phyloP scores from a whole-genome alignment of 164 flowering plant genomes.

The Aristolochia californica region DNA sequence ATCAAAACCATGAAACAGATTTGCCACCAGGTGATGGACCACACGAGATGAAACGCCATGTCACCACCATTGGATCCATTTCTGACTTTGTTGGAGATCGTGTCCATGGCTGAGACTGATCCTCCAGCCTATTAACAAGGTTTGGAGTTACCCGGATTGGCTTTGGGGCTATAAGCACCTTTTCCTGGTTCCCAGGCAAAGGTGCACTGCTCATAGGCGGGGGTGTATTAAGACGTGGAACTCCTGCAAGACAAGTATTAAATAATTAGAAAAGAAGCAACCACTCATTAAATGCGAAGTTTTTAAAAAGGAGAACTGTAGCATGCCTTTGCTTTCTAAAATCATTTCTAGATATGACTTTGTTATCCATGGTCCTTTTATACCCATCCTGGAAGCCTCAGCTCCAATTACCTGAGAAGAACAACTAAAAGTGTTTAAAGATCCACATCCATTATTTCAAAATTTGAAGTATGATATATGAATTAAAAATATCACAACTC shows the following conservation, averaged over 20 bases:
- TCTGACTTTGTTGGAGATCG: constrained; percentile 94
- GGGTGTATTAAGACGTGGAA: constrained; percentile 93
- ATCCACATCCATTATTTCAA: neutral
- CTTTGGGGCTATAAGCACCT: constrained; percentile 51
- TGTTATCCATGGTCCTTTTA: constrained; percentile 91
- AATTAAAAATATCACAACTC: no score
- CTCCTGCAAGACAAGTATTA: constrained; percentile 44
- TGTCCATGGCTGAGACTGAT: constrained; percentile 94
- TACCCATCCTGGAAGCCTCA: constrained; percentile 64
- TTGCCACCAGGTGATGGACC: constrained; percentile 22
- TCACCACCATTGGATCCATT: constrained; percentile 76
- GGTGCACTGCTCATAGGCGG: constrained; percentile 53
- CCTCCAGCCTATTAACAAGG: constrained; percentile 58
- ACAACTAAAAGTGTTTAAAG: neutral
- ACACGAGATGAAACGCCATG: constrained; percentile 71
- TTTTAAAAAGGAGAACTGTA: neutral
- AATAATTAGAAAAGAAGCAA: neutral
- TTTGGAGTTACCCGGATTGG: constrained; percentile 72
- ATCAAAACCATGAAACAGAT: constrained; percentile 3
- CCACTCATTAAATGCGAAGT: neutral
- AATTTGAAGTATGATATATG: no score
- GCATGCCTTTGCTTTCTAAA: constrained; percentile 77
- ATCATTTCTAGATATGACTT: constrained; percentile 95
- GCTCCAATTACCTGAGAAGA: constrained; percentile 62
- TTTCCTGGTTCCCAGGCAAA: constrained; percentile 37